Percentiles rank a stretch among this genome's conserved stretches.
Evolutionary conservation across 1,284 basidiomycete genomes (phyloP).

Genomic region (Trichosporon asahii): DNA sequence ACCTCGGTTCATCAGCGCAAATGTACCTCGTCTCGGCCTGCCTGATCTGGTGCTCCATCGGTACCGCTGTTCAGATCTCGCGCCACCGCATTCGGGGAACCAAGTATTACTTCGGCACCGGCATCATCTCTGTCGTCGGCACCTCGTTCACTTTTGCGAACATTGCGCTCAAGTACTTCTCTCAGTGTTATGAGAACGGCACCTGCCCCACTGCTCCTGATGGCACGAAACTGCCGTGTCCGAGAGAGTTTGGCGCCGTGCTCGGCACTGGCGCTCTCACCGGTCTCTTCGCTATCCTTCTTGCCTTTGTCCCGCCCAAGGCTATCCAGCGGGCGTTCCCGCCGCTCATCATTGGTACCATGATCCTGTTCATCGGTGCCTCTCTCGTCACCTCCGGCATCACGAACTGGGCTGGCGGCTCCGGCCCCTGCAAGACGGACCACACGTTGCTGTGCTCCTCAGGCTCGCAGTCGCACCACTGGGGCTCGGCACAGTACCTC

Average conservation of each 20-base stretch:
- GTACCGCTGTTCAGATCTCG: conserved; percentile 35
- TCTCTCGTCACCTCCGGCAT: conserved; percentile 32
- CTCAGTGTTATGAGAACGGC: conserved; percentile 32
- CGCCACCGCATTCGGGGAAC: conserved; percentile 28
- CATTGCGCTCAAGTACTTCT: conserved; percentile 30
- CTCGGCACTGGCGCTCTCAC: conserved; percentile 32
- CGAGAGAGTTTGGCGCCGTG: conserved; percentile 33
- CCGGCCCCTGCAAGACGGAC: conserved; percentile 29
- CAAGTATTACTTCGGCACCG: conserved; percentile 34
- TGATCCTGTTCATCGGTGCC: conserved; percentile 38
- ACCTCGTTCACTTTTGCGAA: conserved; percentile 38
- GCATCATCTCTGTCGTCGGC: conserved; percentile 34
- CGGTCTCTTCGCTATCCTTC: conserved; percentile 32
- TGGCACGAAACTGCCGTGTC: conserved; percentile 36
- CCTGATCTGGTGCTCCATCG: conserved; percentile 35
- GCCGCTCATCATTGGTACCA: conserved; percentile 35
- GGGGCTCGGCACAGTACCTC: conserved; percentile 32
- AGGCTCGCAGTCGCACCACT: conserved; percentile 24
- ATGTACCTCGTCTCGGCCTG: conserved; percentile 36
- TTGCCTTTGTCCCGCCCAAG: conserved; percentile 33
- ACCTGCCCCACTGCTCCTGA: conserved; percentile 29
- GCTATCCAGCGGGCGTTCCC: conserved; percentile 36
- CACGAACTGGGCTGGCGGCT: conserved; percentile 39
- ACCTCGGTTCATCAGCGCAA: conserved; percentile 28
- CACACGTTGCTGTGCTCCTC: conserved; percentile 30